Evolutionary conservation across 495 filamentous ascomycete species (phyloP), one percentile per base, ranked within the genome.

Genomic region (Penicillium subrubescens): DNA sequence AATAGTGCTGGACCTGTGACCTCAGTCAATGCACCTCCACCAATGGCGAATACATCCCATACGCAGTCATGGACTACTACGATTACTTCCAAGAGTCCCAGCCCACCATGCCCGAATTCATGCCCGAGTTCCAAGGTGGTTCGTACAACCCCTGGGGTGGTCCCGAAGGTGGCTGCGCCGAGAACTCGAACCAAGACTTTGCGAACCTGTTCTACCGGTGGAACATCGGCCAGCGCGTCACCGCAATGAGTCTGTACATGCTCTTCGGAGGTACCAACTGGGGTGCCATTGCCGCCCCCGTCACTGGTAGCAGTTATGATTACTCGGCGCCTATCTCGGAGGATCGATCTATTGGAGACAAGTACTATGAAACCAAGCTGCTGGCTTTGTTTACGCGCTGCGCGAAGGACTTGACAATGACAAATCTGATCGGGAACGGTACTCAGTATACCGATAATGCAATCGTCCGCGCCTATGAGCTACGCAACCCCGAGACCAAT

Each of bases 61-160:
- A 84, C 72, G 73, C 81, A 52, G 76, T 80, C 0, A 64, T 81
- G 29, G 73, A 83, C 54, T 85, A 86, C 61, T 85, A 84, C 59
- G 79, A 85, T 66, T 88, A 84, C 76, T 88, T 85, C 71, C 73
- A 80, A 60, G 74, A 81, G 61, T 73, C 78, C 5, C 74, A 81
- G 14, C 81, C 83, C 11, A 82, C 81, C 34, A 80, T 85, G 67
- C 86, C 86, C 0, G 77, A 72, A 8, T 88, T 87, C 72, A 79
- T 89, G 72, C 84, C 84, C 17, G 86, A 89, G 66, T 89, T 88
- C 70, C 86, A 89, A 67, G 86, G 86, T 25, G 86, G 86, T n/a
- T 81, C 78, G 8, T 88, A 86, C 63, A 87, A 87, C 68, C 85
- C 86, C 14, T 89, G 86, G 86, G 83, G 81, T 39, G 83, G 83